phyloP scores from a whole-genome alignment of 1,284 basidiomycete species.

The Cryptococcus wingfieldii region DNA sequence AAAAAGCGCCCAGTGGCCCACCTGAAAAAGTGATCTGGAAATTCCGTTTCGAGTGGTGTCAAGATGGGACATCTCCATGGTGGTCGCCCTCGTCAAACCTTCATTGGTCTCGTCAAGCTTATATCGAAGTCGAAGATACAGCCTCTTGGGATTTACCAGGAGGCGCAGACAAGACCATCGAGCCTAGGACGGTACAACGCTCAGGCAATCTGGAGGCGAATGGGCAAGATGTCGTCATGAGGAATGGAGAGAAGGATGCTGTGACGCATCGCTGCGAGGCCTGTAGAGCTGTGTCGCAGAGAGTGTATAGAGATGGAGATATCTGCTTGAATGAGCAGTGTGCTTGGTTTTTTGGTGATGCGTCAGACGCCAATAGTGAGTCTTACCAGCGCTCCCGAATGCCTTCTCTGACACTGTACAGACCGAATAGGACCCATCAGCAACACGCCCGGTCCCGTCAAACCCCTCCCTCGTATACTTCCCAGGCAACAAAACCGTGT shows the following conservation, averaged over 20 bases:
- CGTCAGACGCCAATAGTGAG: slow-evolving; percentile 7
- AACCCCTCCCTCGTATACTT: slow-evolving; percentile 12
- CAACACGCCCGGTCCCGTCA: slow-evolving; percentile 10
- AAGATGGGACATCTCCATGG: slow-evolving; percentile 27
- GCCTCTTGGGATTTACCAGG: too few species aligned
- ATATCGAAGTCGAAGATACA: too few species aligned
- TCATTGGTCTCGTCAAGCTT: too few species aligned
- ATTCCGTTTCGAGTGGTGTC: slow-evolving; percentile 45
- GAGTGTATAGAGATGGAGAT: slow-evolving; percentile 19
- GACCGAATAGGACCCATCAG: slow-evolving; percentile 15
- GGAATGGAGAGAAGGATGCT: background rate
- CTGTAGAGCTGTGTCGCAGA: slow-evolving; percentile 16
- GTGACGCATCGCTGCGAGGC: slow-evolving; percentile 7
- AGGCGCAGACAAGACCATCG: too few species aligned
- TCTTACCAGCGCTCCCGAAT: background rate
- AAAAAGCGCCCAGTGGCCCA: slow-evolving; percentile 5
- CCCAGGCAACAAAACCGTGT: slow-evolving; percentile 24
- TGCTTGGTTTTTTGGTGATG: slow-evolving; percentile 17
- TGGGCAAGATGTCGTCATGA: background rate
- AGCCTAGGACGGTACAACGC: background rate
- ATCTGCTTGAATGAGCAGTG: slow-evolving; percentile 31
- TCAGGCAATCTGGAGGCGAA: background rate
- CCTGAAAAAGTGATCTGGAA: slow-evolving; percentile 32
- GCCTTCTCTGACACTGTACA: background rate
- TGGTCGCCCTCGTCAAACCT: slow-evolving; percentile 17